These are phyloP conservation scores for Colletotrichum tofieldiae DNA, from an alignment of 2,329 filamentous ascomycete genomes.

Conservation along the genomic window DNA sequence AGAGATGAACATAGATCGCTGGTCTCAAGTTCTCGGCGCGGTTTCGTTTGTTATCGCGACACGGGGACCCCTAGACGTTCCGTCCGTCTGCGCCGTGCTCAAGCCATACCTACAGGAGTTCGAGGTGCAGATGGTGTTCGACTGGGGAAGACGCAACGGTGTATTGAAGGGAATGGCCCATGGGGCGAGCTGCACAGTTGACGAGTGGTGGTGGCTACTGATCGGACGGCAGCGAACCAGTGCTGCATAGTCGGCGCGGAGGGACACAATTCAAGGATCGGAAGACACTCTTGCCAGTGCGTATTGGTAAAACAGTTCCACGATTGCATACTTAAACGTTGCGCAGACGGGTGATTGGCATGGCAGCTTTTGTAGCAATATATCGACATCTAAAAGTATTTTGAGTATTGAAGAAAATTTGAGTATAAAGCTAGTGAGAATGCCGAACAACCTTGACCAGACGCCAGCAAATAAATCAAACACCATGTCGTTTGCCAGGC, in stretches of 20 bases:
- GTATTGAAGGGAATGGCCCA: slow-evolving; percentile 61
- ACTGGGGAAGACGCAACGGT: slow-evolving; percentile 72
- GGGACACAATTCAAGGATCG: neutral
- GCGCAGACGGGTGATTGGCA: neutral
- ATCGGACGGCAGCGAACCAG: slow-evolving; percentile 57
- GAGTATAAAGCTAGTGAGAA: neutral
- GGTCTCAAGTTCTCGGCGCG: slow-evolving; percentile 75
- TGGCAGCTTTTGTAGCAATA: neutral
- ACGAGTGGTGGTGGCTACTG: slow-evolving; percentile 80
- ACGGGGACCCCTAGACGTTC: slow-evolving; percentile 70
- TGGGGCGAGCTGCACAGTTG: slow-evolving; percentile 61
- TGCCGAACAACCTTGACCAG: slow-evolving; percentile 1
- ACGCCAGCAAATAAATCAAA: slow-evolving; percentile 16
- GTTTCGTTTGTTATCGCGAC: slow-evolving; percentile 76
- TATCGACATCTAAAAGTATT: neutral
- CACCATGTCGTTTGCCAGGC: neutral
- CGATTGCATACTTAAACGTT: neutral
- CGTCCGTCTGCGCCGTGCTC: slow-evolving; percentile 69
- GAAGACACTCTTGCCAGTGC: neutral
- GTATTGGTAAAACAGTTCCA: neutral
- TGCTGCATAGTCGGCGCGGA: neutral
- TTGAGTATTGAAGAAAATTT: neutral
- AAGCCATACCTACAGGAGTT: slow-evolving; percentile 74
- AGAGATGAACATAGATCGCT: slow-evolving; percentile 70
- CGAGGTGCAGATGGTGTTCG: slow-evolving; percentile 71